Evolutionary conservation across 108 stramenopile species (phyloP).

Genomic region (Skeletonema potamos): DNA sequence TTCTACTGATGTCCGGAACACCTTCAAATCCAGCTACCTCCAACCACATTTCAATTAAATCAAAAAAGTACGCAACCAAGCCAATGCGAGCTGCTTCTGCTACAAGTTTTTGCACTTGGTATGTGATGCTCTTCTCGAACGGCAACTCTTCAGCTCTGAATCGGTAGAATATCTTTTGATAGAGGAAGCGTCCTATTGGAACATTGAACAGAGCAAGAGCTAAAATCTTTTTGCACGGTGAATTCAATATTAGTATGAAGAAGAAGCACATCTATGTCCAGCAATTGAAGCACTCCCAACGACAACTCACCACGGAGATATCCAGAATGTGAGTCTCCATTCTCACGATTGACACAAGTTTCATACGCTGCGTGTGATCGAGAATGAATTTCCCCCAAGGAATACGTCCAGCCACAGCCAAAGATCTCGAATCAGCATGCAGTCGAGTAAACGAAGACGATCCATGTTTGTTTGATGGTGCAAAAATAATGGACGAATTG

Average conservation of each 20-base stretch:
- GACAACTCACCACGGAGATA: not conserved
- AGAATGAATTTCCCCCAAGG: constrained; percentile 40
- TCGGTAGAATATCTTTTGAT: constrained; percentile 17
- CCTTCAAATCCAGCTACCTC: constrained; percentile 40
- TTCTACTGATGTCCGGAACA: constrained; percentile 16
- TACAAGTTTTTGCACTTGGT: constrained; percentile 22
- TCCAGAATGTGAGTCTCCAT: constrained; percentile 15
- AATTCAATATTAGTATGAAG: constrained; percentile 13
- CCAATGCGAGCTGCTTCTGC: constrained; percentile 42
- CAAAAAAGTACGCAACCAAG: constrained; percentile 35
- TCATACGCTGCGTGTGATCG: constrained; percentile 6
- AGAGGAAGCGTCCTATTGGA: constrained; percentile 17
- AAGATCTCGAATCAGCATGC: constrained; percentile 7
- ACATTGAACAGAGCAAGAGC: constrained; percentile 22
- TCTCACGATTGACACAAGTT: constrained; percentile 40
- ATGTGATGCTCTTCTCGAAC: constrained; percentile 39
- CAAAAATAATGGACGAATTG: not conserved
- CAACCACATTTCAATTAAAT: constrained; percentile 34
- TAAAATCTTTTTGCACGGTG: constrained; percentile 14
- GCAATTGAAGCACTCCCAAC: no score
- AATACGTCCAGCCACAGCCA: constrained; percentile 41
- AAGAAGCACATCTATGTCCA: not conserved
- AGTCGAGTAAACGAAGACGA: not conserved
- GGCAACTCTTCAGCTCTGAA: constrained; percentile 13
- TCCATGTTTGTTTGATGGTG: not conserved